Conservation (phyloP, 192 early-diverging fungal species). For the Jimgerdemannia lactiflua region DNA sequence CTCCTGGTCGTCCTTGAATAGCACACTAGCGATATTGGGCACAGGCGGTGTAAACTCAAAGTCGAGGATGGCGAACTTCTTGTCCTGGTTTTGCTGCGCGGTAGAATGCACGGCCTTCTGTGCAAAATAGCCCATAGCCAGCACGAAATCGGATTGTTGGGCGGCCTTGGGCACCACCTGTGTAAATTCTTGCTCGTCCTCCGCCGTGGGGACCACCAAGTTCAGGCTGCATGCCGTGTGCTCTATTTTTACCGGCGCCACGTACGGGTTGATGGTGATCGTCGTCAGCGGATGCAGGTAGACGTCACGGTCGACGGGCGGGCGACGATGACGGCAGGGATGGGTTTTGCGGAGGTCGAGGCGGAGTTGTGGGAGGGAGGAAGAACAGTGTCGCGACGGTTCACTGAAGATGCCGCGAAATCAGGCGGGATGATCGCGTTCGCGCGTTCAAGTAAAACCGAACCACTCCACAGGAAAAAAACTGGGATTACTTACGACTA, state of each 20-base stretch:
- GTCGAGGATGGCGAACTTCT: conserved; percentile 32
- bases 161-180: conserved; percentile 21
- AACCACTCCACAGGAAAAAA: background rate
- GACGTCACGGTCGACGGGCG: background rate
- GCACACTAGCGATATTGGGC: conserved; percentile 31
- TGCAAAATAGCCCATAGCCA: conserved; percentile 31
- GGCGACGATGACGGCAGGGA: no score
- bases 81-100: conserved; percentile 21
- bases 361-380: no score
- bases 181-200: conserved; percentile 25
- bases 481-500: background rate
- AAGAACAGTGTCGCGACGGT: background rate
- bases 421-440: background rate
- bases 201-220: conserved; percentile 17
- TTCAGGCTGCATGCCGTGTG: conserved; percentile 22
- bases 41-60: conserved; percentile 36
- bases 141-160: conserved; percentile 27
- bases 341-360: no score
- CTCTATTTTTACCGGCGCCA: conserved; percentile 1
- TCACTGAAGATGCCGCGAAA: background rate
- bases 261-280: background rate
- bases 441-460: background rate
- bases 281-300: background rate
- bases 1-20: conserved; percentile 37
- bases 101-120: conserved; percentile 29